These are phyloP conservation scores for Phytophthora nicotianae DNA, from an alignment of 352 stramenopile species.

Conservation along the genomic window DNA sequence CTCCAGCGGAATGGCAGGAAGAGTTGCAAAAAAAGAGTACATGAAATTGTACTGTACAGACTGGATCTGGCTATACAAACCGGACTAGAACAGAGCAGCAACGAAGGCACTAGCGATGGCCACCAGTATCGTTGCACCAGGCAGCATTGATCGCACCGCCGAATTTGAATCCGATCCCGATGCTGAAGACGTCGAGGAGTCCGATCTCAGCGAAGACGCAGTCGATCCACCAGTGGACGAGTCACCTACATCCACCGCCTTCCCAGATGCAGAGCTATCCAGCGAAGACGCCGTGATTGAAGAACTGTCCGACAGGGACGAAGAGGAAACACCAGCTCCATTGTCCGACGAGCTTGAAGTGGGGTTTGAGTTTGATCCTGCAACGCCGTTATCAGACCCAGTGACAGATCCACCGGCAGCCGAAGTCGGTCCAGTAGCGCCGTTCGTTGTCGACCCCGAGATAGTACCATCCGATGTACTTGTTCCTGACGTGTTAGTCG, in stretches of 20 bases:
- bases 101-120: conserved; percentile 11
- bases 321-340: not conserved
- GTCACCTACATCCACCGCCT: conserved; percentile 22
- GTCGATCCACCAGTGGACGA: conserved; percentile 16
- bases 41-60: not conserved
- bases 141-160: conserved; percentile 1
- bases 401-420: not conserved
- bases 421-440: not conserved
- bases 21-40: too few relatives aligned
- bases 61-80: not conserved
- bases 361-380: conserved; percentile 5
- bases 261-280: conserved; percentile 8
- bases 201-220: conserved; percentile 11
- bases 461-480: not conserved
- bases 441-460: not conserved
- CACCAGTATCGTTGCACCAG: conserved; percentile 7
- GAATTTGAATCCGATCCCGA: conserved; percentile 19
- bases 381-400: not conserved
- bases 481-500: not conserved
- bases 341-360: conserved; percentile 16
- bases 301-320: conserved; percentile 7
- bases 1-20: too few relatives aligned
- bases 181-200: conserved; percentile 16
- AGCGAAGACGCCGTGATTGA: conserved; percentile 8
- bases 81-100: conserved; percentile 13